Evolutionary conservation across 345 rosid species (phyloP), one percentile per base, ranked within the genome.

Genomic region (Erysimum cheiranthoides): DNA sequence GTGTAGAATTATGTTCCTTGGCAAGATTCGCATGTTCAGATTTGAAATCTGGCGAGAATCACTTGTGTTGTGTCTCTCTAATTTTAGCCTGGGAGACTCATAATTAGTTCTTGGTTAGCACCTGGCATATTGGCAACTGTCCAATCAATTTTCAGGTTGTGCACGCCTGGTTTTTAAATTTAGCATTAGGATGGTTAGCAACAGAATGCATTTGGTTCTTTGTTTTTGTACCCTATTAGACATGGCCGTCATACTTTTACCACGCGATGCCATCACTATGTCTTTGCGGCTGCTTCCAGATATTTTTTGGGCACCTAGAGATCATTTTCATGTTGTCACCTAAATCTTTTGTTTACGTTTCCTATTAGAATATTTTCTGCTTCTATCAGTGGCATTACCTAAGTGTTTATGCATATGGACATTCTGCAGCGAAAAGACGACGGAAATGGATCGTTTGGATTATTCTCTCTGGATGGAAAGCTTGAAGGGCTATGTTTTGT

Each of bases 401-500:
- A 51, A 31, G 4, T 60, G 8, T 79, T 68, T 73, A 59, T 68
- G 54, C 60, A 42, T 73, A 52, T 73, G 46, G 54, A 73, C 45
- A 31, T 79, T 61, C 68, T 88, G 81, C 93, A 94, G 98, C 83
- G 71, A 68, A 88, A 86, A 69, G 85, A 78, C 8, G 85, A 68
- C 38, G 86, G 89, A 59, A 77, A 73, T 65, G 92, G 95, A 76
- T 74, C 86, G 47, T 72, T 66, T 16, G 93, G 90, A 70, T 53
- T 78, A 60, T 94, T 94, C 77, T 78, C 91, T 80, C 68, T 94
- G 73, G 93, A 90, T 53, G 82, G 82, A 75, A 83, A 81, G 58
- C 68, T 84, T 67, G 71, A 54, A 35, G 97, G 97, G 54, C 89
- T 94, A 80, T 87, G 88, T 75, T 94, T 92, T 80, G 97, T 92